phyloP scores from a whole-genome alignment of 768 basidiomycete species.

The Pleurotus salmoneostramineus region DNA sequence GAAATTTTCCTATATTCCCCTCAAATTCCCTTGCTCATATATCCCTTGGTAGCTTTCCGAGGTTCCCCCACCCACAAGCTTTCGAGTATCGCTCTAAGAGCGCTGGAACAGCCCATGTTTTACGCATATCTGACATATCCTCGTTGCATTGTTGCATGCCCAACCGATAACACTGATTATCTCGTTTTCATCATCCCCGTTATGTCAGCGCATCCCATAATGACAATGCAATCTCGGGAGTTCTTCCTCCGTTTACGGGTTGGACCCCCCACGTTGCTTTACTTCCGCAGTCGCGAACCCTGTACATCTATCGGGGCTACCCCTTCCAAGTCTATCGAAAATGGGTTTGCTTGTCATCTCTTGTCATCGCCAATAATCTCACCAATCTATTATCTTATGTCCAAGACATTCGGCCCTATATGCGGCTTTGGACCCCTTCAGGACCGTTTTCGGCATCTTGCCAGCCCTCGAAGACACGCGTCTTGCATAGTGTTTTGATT shows the following conservation, averaged over 20 bases:
- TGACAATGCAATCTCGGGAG: not conserved
- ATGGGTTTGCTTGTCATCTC: not conserved
- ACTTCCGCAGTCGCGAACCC: slow-evolving; percentile 2
- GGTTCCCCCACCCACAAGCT: too few relatives aligned
- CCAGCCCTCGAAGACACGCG: not conserved
- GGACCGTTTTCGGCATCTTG: not conserved
- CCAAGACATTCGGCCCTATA: not conserved
- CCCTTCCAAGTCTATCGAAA: not conserved
- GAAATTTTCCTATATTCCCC: too few relatives aligned
- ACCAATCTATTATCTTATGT: too few relatives aligned
- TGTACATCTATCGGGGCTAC: not conserved
- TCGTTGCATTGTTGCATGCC: too few relatives aligned
- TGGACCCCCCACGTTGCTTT: not conserved
- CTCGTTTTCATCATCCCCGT: too few relatives aligned
- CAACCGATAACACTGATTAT: too few relatives aligned
- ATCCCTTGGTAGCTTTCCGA: too few relatives aligned
- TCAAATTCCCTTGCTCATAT: not conserved
- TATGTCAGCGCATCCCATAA: too few relatives aligned
- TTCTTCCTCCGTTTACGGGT: not conserved
- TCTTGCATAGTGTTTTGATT: too few relatives aligned
- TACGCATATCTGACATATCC: too few relatives aligned
- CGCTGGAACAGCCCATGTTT: too few relatives aligned
- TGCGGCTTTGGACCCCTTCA: not conserved
- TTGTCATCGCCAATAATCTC: not conserved
- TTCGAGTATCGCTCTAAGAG: too few relatives aligned